Base-by-base conservation (phyloP, 148 eudicot genomes). In the Silene conica region DNA sequence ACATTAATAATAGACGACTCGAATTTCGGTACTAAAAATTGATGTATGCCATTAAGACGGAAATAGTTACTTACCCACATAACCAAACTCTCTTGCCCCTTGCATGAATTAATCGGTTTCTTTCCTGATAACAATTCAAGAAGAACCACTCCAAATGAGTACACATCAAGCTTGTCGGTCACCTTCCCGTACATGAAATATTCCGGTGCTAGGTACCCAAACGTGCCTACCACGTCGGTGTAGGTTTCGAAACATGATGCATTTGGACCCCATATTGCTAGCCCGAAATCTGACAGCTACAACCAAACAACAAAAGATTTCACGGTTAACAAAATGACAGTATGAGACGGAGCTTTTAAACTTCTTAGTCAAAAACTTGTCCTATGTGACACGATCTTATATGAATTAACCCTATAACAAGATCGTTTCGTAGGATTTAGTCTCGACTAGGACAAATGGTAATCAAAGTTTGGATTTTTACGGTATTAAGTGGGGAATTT, bases 181-280 rank as follows among this genome's bases (percentile, higher is more conserved):
- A 96, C 96, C 86, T 86, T 90, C 0, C 99, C 99, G 78, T 96
- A 96, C 99, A 96, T 92, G 79, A 96, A 89, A 77, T 96, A 96
- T 52, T 96, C 99, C 0, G 99, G 99, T 28, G 99, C 99, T 15
- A 96, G 88, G 79, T 96, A 96, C 31, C 99, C 99, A 60, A 96
- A 96, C 9, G 97, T 96, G 52, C 99, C 99, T 19, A 96, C 88
- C 28, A 96, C 92, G 72, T 96, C 96, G 8, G 81, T 79, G 70
- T 89, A 80, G 20, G 86, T 92, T 69, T 85, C 57, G 55, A 71
- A 85, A 3, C 87, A 74, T 22, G 85, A 74, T 43, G 71, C 77
- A 71, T 84, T 77, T 3, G 96, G 96, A 48, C 91, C 97, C 94
- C 94, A 87, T 78, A 88, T 85, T 12, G 99, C 97, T 13, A 96